Conservation (phyloP, 2,329 filamentous ascomycete genomes). For the Dothiorella sarmentorum region DNA sequence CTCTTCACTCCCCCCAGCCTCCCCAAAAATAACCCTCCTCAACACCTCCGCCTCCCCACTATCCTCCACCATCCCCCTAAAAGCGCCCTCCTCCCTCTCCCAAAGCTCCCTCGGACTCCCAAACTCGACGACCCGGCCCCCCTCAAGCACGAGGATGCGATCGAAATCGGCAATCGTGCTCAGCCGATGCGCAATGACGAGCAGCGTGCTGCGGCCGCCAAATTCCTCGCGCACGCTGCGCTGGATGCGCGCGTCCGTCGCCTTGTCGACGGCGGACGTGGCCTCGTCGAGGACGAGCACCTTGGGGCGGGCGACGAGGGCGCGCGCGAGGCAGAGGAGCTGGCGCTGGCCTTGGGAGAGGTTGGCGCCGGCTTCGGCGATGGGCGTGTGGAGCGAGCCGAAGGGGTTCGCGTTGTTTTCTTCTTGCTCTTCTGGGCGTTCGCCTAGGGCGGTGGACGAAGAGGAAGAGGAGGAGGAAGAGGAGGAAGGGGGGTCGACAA, state of each 20-base stretch:
- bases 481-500: conserved; percentile 39
- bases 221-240: conserved; percentile 23
- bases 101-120: conserved; percentile 10
- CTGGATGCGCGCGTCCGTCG: conserved; percentile 25
- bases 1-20: not conserved
- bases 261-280: conserved; percentile 55
- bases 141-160: conserved; percentile 26
- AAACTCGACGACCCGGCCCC: conserved; percentile 26
- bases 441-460: not conserved
- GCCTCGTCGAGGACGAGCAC: conserved; percentile 81
- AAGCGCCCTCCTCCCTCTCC: conserved; percentile 2
- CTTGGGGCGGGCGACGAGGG: conserved; percentile 53
- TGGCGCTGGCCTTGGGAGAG: conserved; percentile 25
- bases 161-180: conserved; percentile 27
- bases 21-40: conserved; percentile 10
- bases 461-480: not conserved
- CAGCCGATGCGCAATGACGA: conserved; percentile 30
- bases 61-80: conserved; percentile 16
- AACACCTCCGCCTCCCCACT: conserved; percentile 9
- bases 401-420: conserved; percentile 22
- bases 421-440: not conserved
- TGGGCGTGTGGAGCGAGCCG: conserved; percentile 20
- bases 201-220: conserved; percentile 22
- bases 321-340: conserved; percentile 25
- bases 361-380: conserved; percentile 23